Conservation (phyloP, 768 basidiomycete genomes). For the Russula earlei region DNA sequence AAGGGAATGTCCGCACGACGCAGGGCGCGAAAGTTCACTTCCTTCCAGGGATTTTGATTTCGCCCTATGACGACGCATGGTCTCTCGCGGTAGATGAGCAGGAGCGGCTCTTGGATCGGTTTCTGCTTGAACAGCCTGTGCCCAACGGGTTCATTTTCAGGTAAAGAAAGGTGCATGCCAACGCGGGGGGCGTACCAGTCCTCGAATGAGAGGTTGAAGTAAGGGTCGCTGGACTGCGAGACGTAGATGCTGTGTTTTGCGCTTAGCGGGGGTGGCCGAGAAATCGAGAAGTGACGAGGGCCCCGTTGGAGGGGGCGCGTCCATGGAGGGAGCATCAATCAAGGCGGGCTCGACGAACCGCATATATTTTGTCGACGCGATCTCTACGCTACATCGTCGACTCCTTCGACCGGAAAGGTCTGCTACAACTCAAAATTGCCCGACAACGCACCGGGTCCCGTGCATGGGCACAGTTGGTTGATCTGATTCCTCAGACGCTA, state of each 20-base stretch:
- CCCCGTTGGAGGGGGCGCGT: conserved; percentile 19
- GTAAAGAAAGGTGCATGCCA: conserved; percentile 19
- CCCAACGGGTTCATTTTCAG: conserved; percentile 24
- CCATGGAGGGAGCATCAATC: conserved; percentile 20
- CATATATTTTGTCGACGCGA: background rate
- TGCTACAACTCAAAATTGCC: background rate
- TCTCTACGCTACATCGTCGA: background rate
- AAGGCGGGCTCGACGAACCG: background rate
- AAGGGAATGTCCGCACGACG: conserved; percentile 51
- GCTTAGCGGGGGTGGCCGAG: background rate
- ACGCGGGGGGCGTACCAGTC: conserved; percentile 56
- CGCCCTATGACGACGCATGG: conserved; percentile 91
- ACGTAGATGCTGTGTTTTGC: conserved; percentile 50
- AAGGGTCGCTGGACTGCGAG: conserved; percentile 71
- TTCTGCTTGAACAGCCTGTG: conserved; percentile 75
- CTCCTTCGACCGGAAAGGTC: background rate
- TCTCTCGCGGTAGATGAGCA: conserved; percentile 79
- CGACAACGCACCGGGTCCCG: too few species aligned
- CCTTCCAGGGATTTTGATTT: conserved; percentile 99
- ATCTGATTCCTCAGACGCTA: background rate
- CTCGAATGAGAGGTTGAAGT: conserved; percentile 84
- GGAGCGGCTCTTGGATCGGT: conserved; percentile 51
- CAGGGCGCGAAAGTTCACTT: conserved; percentile 68
- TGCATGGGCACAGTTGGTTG: background rate
- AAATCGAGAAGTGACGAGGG: conserved; percentile 7